Evolutionary conservation across 2,329 filamentous ascomycete species (phyloP).

Genomic region (Aschersonia sp.): DNA sequence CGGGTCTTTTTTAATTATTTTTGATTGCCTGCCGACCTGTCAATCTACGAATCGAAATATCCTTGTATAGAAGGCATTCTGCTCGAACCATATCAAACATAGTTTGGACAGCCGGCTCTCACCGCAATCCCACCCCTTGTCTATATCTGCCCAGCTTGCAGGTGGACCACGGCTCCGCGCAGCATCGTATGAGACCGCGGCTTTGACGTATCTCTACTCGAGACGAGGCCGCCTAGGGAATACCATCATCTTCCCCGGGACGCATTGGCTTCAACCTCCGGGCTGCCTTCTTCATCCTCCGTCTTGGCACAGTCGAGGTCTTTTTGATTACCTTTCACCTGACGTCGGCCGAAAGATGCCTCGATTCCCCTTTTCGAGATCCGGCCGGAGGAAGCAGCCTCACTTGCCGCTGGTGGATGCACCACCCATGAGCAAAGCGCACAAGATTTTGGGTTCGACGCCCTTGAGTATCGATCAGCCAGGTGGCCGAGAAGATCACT

Average conservation of each 20-base stretch:
- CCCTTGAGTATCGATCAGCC: constrained; percentile 27
- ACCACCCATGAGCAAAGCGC: constrained; percentile 33
- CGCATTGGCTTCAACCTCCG: neutral
- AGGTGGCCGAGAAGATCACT: constrained; percentile 26
- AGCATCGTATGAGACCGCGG: neutral
- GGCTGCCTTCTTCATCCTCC: neutral
- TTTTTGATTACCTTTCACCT: neutral
- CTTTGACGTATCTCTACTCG: neutral
- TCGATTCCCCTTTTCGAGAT: constrained; percentile 33
- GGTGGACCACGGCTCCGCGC: neutral
- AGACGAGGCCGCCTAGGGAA: too few species aligned
- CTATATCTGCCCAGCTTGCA: neutral
- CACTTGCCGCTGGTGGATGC: constrained; percentile 14
- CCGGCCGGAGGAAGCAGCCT: constrained; percentile 29
- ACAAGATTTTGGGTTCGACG: constrained; percentile 33
- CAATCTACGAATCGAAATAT: too few species aligned
- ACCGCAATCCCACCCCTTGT: neutral
- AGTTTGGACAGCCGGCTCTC: neutral
- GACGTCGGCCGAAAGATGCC: constrained; percentile 15
- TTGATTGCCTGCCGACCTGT: too few species aligned
- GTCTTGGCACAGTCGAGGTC: neutral
- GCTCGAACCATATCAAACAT: neutral
- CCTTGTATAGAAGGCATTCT: too few species aligned
- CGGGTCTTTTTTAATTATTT: too few species aligned
- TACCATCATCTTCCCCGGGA: neutral